Evolutionary conservation across 192 early-diverging fungal genomes (phyloP).

Genomic region (Rhizophagus sp.): DNA sequence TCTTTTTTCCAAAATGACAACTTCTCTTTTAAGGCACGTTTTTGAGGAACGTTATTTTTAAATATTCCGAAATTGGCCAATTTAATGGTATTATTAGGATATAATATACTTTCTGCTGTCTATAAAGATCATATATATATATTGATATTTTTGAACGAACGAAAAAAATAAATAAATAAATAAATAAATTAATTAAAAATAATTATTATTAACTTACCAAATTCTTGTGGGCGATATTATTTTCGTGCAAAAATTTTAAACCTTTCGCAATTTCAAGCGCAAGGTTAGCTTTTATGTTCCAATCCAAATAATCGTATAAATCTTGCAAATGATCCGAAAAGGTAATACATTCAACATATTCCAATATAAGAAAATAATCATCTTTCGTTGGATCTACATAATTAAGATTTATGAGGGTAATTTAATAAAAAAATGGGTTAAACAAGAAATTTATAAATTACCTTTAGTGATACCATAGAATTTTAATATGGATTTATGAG

Average conservation of each 20-base stretch:
- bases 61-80: neutral
- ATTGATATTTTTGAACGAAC: too few relatives aligned
- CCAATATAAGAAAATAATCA: neutral
- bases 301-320: neutral
- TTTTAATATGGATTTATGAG: neutral
- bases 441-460: neutral
- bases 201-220: neutral
- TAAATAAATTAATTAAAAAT: neutral
- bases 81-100: neutral
- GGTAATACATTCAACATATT: neutral
- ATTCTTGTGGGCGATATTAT: neutral
- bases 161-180: too few relatives aligned
- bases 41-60: neutral
- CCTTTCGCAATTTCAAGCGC: neutral
- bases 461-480: neutral
- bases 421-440: neutral
- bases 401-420: neutral
- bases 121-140: neutral
- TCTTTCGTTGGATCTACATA: neutral
- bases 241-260: neutral
- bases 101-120: neutral
- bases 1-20: neutral
- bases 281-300: neutral
- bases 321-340: neutral
- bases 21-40: neutral